Evolutionary conservation across 441 rosid genomes (phyloP).

Genomic region (Rhodomyrtus psidioides): DNA sequence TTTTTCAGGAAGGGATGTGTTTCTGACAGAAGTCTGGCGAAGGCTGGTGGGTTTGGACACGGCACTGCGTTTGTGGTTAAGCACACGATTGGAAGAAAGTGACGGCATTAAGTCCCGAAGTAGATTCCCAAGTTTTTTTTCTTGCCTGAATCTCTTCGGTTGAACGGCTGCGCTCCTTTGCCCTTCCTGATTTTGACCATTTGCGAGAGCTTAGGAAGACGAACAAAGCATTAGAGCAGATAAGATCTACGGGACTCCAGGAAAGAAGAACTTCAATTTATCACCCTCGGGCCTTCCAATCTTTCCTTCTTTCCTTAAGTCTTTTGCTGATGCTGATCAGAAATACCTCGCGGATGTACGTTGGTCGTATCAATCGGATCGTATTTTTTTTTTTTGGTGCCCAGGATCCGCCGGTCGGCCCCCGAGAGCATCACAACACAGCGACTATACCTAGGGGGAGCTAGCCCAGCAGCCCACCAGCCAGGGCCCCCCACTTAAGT

Average conservation of each 20-base stretch:
- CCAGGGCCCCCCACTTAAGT: too few relatives aligned
- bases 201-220: background rate
- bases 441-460: too few relatives aligned
- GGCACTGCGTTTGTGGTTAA: background rate
- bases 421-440: too few relatives aligned
- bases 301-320: background rate
- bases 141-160: background rate
- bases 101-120: too few relatives aligned
- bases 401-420: too few relatives aligned
- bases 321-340: background rate
- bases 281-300: background rate
- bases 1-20: background rate
- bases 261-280: background rate
- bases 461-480: too few relatives aligned
- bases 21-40: background rate
- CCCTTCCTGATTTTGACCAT: background rate
- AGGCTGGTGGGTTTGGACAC: background rate
- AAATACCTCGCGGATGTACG: background rate
- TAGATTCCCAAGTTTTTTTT: background rate
- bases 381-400: too few relatives aligned
- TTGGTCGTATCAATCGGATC: background rate
- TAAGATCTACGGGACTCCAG: background rate
- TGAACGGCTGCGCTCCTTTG: background rate
- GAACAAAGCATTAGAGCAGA: background rate
- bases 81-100: background rate